These are phyloP conservation scores for Coniosporium apollinis DNA, from an alignment of 495 filamentous ascomycete genomes.

Conservation along the genomic window DNA sequence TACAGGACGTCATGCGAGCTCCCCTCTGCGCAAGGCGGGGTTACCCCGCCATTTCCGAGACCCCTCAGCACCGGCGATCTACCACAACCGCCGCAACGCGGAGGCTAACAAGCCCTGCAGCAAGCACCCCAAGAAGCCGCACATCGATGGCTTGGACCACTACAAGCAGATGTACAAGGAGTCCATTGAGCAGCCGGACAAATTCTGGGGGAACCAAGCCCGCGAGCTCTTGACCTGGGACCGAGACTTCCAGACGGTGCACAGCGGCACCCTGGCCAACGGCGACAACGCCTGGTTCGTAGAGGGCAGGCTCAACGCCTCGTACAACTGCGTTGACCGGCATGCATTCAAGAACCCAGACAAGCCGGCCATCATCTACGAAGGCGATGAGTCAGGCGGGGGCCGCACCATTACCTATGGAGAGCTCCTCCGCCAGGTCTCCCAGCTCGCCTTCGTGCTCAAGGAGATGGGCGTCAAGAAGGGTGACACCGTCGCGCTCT, in stretches of 20 bases:
- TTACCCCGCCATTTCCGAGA: too few relatives aligned
- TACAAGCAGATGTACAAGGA: constrained; percentile 91
- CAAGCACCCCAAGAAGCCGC: constrained; percentile 53
- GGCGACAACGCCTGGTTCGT: constrained; percentile 92
- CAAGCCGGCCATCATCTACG: constrained; percentile 93
- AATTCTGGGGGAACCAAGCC: constrained; percentile 78
- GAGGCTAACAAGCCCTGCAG: constrained; percentile 20
- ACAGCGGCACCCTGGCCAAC: constrained; percentile 53
- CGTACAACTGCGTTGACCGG: constrained; percentile 94
- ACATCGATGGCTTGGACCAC: constrained; percentile 57
- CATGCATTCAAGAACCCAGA: constrained; percentile 87
- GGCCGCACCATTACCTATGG: constrained; percentile 84
- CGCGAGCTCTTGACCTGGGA: constrained; percentile 85
- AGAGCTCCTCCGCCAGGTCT: constrained; percentile 88
- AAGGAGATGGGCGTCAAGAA: constrained; percentile 93
- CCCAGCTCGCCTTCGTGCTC: constrained; percentile 64
- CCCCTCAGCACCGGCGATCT: too few relatives aligned
- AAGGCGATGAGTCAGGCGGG: constrained; percentile 80
- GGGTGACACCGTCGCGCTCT: constrained; percentile 93
- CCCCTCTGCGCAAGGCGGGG: neutral
- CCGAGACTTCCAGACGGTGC: constrained; percentile 81
- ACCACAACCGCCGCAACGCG: too few relatives aligned
- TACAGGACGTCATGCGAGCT: neutral
- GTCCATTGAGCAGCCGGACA: constrained; percentile 77
- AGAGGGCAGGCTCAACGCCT: constrained; percentile 85